These are phyloP conservation scores for Metschnikowia sp. DNA, from an alignment of 805 yeast species.

Conservation along the genomic window DNA sequence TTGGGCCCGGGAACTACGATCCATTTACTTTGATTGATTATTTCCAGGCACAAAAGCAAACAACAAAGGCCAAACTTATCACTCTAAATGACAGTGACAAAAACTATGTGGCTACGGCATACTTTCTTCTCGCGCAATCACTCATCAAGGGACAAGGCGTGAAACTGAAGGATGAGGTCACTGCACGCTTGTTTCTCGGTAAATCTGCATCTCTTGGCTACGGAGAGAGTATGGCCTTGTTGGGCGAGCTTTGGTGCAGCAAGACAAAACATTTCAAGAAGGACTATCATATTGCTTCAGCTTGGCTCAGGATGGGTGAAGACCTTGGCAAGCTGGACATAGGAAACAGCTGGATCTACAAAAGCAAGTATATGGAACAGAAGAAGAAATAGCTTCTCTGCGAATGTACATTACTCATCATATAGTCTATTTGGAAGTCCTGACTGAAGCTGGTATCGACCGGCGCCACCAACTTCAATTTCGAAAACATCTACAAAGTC, in stretches of 20 bases:
- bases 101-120: conserved; percentile 46
- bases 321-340: conserved; percentile 55
- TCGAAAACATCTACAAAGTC: conserved; percentile 29
- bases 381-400: conserved; percentile 5
- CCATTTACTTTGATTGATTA: conserved; percentile 23
- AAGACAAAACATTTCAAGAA: conserved; percentile 54
- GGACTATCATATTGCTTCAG: conserved; percentile 60
- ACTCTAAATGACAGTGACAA: conserved; percentile 31
- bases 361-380: conserved; percentile 50
- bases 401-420: neutral
- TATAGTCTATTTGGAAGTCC: conserved; percentile 1
- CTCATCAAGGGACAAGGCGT: conserved; percentile 55
- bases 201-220: conserved; percentile 67
- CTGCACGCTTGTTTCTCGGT: conserved; percentile 58
- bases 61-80: conserved; percentile 26
- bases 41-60: conserved; percentile 23
- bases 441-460: conserved; percentile 13
- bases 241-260: conserved; percentile 66
- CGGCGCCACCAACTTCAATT: conserved; percentile 13
- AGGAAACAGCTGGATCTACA: conserved; percentile 75
- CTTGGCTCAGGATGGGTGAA: conserved; percentile 67
- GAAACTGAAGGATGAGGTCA: conserved; percentile 45
- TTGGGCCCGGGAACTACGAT: conserved; percentile 24
- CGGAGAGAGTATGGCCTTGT: conserved; percentile 62
- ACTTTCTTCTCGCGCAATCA: conserved; percentile 60